phyloP scores from a whole-genome alignment of 2,329 filamentous ascomycete genomes.

The Claviceps pazoutovae region DNA sequence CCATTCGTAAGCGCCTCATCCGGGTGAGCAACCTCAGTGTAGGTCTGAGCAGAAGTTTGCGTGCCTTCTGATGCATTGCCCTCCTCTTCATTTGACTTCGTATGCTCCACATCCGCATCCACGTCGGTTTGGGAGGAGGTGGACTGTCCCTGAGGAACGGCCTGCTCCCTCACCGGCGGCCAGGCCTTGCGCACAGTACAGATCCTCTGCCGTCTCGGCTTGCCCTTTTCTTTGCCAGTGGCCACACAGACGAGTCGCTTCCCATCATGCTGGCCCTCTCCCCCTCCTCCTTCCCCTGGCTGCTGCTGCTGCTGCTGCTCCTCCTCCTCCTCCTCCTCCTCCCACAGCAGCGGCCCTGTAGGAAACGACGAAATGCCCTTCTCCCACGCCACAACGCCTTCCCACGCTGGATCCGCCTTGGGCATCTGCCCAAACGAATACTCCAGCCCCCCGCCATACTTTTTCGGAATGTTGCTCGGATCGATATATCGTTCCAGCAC shows the following conservation, averaged over 20 bases:
- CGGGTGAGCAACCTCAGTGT: neutral
- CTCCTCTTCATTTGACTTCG: constrained; percentile 12
- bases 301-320: constrained; percentile 18
- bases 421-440: constrained; percentile 68
- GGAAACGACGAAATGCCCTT: constrained; percentile 39
- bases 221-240: constrained; percentile 32
- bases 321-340: constrained; percentile 26
- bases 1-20: constrained; percentile 16
- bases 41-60: constrained; percentile 11
- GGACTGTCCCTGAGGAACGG: neutral
- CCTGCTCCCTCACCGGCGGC: neutral
- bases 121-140: no score
- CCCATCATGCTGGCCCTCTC: constrained; percentile 24
- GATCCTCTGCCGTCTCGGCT: constrained; percentile 31
- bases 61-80: constrained; percentile 11
- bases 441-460: constrained; percentile 77
- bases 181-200: constrained; percentile 35
- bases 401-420: constrained; percentile 50
- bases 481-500: constrained; percentile 76
- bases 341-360: constrained; percentile 43
- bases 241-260: constrained; percentile 28
- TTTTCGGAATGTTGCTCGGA: constrained; percentile 67
- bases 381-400: constrained; percentile 36
- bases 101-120: constrained; percentile 10
- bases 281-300: constrained; percentile 23